Evolutionary conservation across 202 grass and related monocot species (phyloP), one percentile per base, ranked within the genome.

Genomic region (Zizania palustris): DNA sequence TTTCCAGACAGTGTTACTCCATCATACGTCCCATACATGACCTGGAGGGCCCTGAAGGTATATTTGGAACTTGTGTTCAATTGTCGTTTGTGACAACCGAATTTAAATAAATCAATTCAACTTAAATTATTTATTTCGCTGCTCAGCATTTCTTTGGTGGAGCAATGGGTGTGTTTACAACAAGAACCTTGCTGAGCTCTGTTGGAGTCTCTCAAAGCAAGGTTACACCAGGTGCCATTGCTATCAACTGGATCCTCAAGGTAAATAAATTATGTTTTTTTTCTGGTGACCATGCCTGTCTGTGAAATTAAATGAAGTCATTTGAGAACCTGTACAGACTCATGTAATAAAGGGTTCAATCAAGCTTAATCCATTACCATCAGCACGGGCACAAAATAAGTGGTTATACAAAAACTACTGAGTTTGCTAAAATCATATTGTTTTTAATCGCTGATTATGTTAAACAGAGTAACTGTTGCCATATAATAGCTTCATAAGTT

Each of bases 191-290:
- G 80, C 46, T 98, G 65, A 93, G 75, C 74, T 98, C 96, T 60
- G 89, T 98, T 80, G 95, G 95, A 84, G 91, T 98, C 53, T 98
- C 91, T 79, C 89, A 90, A 92, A 98, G 87, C 75, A 93, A 81
- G 80, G 87, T 82, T 35, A 90, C 87, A 64, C 77, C 96, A 40
- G 96, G 96, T 83, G 96, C 96, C 63, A 83, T 95, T 92, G 96
- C 96, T 48, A 98, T 98, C 85, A 98, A 98, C 64, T 98, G 96
- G 96, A 98, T 98, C 83, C 96, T 98, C 36, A 98, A 98, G 91
- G 96, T 98, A 92, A 73, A 78, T 10, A 60, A 34, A 41, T 72
- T 14, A 61, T 85, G 38, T 28, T 48, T 33, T 48, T 33, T 28
- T 79, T 60, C n/a, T 51, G 0, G 19, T 66, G 5, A 53, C 13